These are phyloP conservation scores for Alternaria viburni DNA, from an alignment of 2,329 filamentous ascomycete species.

Conservation along the genomic window DNA sequence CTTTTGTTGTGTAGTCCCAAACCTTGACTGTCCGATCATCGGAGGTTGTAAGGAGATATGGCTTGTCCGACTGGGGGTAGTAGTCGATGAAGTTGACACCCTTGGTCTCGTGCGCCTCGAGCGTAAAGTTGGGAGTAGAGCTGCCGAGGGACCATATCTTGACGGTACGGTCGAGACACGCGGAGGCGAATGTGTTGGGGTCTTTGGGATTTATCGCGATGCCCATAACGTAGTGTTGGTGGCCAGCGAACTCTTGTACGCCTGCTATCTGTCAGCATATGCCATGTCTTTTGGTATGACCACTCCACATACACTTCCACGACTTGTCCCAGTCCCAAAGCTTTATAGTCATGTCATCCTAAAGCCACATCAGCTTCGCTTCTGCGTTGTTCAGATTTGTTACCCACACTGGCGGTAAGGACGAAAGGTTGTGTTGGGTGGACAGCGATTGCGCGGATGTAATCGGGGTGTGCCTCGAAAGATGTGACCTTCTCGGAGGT, in stretches of 20 bases:
- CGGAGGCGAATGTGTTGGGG: slow-evolving; percentile 83
- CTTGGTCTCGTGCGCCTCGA: slow-evolving; percentile 96
- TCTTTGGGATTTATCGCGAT: slow-evolving; percentile 93
- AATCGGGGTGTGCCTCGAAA: slow-evolving; percentile 97
- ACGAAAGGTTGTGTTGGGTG: slow-evolving; percentile 96
- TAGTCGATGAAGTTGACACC: slow-evolving; percentile 98
- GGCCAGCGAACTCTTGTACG: slow-evolving; percentile 94
- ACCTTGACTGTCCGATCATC: slow-evolving; percentile 97
- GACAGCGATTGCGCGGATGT: slow-evolving; percentile 94
- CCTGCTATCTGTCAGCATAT: slow-evolving; percentile 35
- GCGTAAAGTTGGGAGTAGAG: slow-evolving; percentile 91
- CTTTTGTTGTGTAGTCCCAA: slow-evolving; percentile 99
- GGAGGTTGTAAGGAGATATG: slow-evolving; percentile 92
- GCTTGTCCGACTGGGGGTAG: slow-evolving; percentile 71
- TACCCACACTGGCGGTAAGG: slow-evolving; percentile 76
- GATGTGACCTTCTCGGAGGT: slow-evolving; percentile 97
- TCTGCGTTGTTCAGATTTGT: neutral
- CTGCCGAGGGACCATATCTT: slow-evolving; percentile 98
- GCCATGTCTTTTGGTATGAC: neutral
- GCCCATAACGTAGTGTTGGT: slow-evolving; percentile 96
- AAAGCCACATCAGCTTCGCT: slow-evolving; percentile 26
- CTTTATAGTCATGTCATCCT: slow-evolving; percentile 69
- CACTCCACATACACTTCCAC: slow-evolving; percentile 75
- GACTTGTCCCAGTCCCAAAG: slow-evolving; percentile 98
- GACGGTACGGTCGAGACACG: slow-evolving; percentile 93